Percentiles rank a stretch among this genome's conserved stretches.
These are phyloP conservation scores for Chaetothyriales sp. DNA, from an alignment of 2,329 filamentous ascomycete species.

Conservation along the genomic window DNA sequence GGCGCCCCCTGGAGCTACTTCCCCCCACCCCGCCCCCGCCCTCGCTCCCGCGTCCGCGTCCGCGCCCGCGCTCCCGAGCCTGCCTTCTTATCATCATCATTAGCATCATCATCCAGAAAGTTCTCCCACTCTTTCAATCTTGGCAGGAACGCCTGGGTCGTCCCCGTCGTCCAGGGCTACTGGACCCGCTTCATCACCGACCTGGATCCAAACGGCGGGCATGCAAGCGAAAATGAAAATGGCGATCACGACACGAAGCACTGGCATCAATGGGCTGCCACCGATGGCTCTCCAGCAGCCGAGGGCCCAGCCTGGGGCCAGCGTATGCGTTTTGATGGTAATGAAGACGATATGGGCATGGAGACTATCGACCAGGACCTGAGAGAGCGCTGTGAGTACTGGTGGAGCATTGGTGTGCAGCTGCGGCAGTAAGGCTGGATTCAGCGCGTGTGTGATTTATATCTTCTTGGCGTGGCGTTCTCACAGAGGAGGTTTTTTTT, in stretches of 20 bases:
- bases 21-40: conserved; percentile 7
- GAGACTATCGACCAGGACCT: conserved; percentile 30
- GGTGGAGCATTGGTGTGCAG: neutral
- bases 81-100: too few relatives aligned
- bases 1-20: conserved; percentile 41
- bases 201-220: conserved; percentile 50
- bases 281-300: neutral
- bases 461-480: too few relatives aligned
- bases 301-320: neutral
- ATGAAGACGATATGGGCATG: conserved; percentile 18
- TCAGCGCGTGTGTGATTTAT: neutral
- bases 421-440: neutral
- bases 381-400: conserved; percentile 16
- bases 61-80: too few relatives aligned
- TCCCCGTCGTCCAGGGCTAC: conserved; percentile 51
- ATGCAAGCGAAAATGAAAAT: conserved; percentile 1
- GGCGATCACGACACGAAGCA: neutral
- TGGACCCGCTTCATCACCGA: conserved; percentile 58
- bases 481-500: too few relatives aligned
- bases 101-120: too few relatives aligned
- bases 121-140: neutral
- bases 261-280: neutral
- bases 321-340: neutral
- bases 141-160: conserved; percentile 39
- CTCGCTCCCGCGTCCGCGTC: neutral